phyloP scores from a whole-genome alignment of 345 rosid genomes.

The Durio zibethinus region DNA sequence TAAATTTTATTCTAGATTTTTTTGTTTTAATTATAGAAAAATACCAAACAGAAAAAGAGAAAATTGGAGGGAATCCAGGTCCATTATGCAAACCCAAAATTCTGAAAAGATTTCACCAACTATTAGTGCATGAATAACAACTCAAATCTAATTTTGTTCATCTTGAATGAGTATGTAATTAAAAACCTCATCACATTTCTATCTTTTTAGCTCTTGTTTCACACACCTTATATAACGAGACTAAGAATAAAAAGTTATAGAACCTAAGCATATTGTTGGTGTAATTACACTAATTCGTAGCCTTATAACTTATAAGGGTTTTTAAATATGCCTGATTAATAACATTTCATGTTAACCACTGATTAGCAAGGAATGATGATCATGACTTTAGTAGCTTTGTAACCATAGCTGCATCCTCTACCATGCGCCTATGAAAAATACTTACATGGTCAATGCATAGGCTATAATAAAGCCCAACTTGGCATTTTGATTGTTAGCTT shows the following conservation, averaged over 20 bases:
- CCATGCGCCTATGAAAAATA: constrained; percentile 31
- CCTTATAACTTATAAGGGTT: not conserved
- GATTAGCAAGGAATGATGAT: constrained; percentile 61
- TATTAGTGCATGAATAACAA: not conserved
- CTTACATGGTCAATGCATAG: constrained; percentile 28
- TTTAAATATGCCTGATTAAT: not conserved
- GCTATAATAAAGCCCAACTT: constrained; percentile 36
- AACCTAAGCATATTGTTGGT: too few species aligned
- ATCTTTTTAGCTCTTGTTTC: not conserved
- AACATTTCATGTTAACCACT: not conserved
- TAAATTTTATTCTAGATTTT: too few species aligned
- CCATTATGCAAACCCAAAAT: not conserved
- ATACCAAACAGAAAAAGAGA: too few species aligned
- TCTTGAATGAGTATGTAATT: not conserved
- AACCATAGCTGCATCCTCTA: constrained; percentile 66
- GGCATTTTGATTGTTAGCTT: constrained; percentile 45
- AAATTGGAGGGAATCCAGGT: not conserved
- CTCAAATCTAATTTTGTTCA: not conserved
- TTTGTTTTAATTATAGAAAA: too few species aligned
- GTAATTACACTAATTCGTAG: not conserved
- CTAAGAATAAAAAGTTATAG: too few species aligned
- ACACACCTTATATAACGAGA: not conserved
- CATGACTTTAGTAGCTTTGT: constrained; percentile 65
- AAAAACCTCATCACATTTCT: not conserved
- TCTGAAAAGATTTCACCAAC: not conserved